phyloP scores from a whole-genome alignment of 768 basidiomycete genomes.

The Kondoa malvinella region DNA sequence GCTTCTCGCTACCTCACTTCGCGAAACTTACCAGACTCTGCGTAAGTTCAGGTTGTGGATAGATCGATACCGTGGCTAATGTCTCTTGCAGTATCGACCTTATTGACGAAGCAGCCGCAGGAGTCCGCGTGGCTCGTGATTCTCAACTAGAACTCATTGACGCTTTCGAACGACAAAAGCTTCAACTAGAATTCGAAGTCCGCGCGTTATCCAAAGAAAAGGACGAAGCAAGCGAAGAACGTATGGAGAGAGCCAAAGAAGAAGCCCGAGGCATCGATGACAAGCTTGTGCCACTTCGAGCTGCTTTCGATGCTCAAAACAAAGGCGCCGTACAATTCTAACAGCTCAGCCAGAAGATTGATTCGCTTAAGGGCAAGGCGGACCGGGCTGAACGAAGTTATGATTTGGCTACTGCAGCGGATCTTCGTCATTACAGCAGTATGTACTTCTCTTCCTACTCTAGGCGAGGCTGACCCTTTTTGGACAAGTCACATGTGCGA shows the following conservation, averaged over 20 bases:
- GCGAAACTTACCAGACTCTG: constrained; percentile 34
- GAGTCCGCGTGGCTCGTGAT: constrained; percentile 79
- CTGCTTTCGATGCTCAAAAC: constrained; percentile 26
- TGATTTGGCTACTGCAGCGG: too few species aligned
- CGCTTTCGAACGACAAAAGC: constrained; percentile 65
- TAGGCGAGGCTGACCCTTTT: too few species aligned
- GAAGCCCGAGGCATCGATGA: constrained; percentile 45
- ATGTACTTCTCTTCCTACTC: too few species aligned
- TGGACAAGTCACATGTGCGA: too few species aligned
- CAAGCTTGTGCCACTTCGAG: constrained; percentile 35
- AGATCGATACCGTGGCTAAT: constrained; percentile 31
- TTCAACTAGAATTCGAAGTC: constrained; percentile 85
- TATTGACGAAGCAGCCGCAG: constrained; percentile 79
- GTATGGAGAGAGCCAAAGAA: constrained; percentile 64
- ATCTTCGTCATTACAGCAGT: too few species aligned
- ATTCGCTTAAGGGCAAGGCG: too few species aligned
- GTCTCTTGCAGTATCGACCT: constrained; percentile 41
- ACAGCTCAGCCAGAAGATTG: too few species aligned
- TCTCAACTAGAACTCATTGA: constrained; percentile 88
- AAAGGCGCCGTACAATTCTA: too few species aligned
- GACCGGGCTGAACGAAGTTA: too few species aligned
- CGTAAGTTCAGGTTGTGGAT: not conserved
- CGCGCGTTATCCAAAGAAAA: constrained; percentile 73
- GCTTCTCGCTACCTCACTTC: constrained; percentile 70
- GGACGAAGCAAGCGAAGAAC: constrained; percentile 48